Conservation (phyloP, 257 asterid species). For the Capsicum pubescens region DNA sequence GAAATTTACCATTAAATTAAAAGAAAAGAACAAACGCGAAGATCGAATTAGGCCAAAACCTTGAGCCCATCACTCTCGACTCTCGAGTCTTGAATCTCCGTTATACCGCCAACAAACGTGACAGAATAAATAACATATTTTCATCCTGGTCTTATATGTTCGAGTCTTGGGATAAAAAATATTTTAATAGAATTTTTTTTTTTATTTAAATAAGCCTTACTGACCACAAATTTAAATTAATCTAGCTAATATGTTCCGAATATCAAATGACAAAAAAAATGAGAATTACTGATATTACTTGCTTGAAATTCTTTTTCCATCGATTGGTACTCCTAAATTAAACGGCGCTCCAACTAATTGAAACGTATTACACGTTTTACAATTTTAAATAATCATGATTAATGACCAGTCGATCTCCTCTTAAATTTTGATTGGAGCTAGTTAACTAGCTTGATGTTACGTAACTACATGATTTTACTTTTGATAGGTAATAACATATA, state of each 20-base stretch:
- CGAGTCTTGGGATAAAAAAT: background rate
- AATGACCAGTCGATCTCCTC: background rate
- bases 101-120: background rate
- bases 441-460: conserved; percentile 8
- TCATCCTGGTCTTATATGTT: background rate
- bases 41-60: background rate
- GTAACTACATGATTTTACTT: background rate
- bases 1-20: background rate
- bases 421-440: background rate
- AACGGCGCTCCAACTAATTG: background rate
- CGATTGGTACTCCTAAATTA: background rate
- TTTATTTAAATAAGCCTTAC: background rate
- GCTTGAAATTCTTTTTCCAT: background rate
- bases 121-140: background rate
- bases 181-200: too few relatives aligned
- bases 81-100: background rate
- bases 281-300: background rate
- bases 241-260: too few relatives aligned
- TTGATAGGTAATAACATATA: background rate
- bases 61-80: background rate
- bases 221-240: background rate
- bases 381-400: background rate
- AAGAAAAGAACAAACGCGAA: background rate
- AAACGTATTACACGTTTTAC: background rate
- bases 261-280: background rate